These are phyloP conservation scores for Flaveria trinervia DNA, from an alignment of 129 eudicot species.

Conservation along the genomic window DNA sequence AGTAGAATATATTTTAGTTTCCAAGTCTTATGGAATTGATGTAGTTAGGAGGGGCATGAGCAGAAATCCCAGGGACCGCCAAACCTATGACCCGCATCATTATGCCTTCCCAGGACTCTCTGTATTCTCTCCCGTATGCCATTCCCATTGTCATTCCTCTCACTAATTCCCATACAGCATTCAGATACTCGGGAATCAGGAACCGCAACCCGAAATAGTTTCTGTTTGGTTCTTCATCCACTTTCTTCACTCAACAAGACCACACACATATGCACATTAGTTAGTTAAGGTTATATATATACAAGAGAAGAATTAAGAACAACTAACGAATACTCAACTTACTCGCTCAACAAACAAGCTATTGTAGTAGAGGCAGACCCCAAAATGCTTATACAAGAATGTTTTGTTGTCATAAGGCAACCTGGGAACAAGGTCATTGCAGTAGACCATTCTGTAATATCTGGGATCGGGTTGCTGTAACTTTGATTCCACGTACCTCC, in stretches of 20 bases:
- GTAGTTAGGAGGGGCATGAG: constrained; percentile 78
- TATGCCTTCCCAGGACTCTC: constrained; percentile 71
- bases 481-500: constrained; percentile 69
- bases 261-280: background rate
- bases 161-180: constrained; percentile 80
- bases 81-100: constrained; percentile 63
- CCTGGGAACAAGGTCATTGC: constrained; percentile 91
- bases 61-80: constrained; percentile 79
- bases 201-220: constrained; percentile 62
- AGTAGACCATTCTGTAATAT: constrained; percentile 80
- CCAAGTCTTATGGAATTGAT: constrained; percentile 82
- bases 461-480: constrained; percentile 52
- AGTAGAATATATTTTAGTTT: constrained; percentile 12
- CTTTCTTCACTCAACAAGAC: constrained; percentile 43
- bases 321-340: constrained; percentile 8
- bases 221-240: constrained; percentile 82
- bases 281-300: no score
- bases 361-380: constrained; percentile 76
- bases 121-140: constrained; percentile 57
- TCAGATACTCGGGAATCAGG: constrained; percentile 68
- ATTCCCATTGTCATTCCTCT: constrained; percentile 63
- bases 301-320: no score
- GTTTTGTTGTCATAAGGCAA: constrained; percentile 82
- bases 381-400: constrained; percentile 96
- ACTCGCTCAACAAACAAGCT: constrained; percentile 64